Base-by-base conservation (phyloP, 2,329 filamentous ascomycete species). In the Drechslerella stenobrocha region DNA sequence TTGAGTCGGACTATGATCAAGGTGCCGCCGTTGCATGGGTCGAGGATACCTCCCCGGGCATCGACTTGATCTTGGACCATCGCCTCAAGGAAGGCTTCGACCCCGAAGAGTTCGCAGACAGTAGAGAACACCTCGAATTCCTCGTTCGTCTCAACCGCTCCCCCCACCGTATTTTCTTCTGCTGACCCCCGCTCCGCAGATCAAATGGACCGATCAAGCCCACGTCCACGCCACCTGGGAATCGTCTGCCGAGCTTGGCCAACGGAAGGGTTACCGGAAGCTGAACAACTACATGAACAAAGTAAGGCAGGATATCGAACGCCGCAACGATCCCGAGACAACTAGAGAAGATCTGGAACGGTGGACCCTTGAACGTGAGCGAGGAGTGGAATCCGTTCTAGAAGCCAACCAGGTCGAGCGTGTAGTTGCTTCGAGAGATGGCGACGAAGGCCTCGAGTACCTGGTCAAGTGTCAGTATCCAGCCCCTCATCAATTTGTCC, bases 161-260 rank as follows among this genome's bases (percentile, higher is more conserved):
- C 22, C 35, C 20, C 51, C 28, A 9, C 50, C 8, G 23, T 37
- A 42, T 24, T 34, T 48, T 18, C 13, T 8, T 22, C 40, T 35
- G 47, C 32, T 48, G 44, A 73, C 34, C 15, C n/a, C 15, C 81
- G 73, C 26, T 28, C n/a, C 13, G 6, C 83, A 87, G 77, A 90
- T 98, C 77, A 98, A 98, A 79, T 98, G 95, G 93, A 89, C 96
- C 77, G 89, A 87, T 71, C 89, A 90, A 77, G 95, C 93, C 8
- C 90, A 98, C 75, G 86, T 95, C 72, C 93, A 98, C 78, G 89
- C 95, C 59, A 95, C 90, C 0, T 98, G 93, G 92, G 91, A 97
- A 77, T 86, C 85, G 0, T 86, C 87, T 64, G 85, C 89, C 57
- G 83, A 81, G 18, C 83, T 96, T 24, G 81, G 84, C 22, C 83